Base-by-base conservation (phyloP, 129 eudicot species). In the Flaveria robusta region DNA sequence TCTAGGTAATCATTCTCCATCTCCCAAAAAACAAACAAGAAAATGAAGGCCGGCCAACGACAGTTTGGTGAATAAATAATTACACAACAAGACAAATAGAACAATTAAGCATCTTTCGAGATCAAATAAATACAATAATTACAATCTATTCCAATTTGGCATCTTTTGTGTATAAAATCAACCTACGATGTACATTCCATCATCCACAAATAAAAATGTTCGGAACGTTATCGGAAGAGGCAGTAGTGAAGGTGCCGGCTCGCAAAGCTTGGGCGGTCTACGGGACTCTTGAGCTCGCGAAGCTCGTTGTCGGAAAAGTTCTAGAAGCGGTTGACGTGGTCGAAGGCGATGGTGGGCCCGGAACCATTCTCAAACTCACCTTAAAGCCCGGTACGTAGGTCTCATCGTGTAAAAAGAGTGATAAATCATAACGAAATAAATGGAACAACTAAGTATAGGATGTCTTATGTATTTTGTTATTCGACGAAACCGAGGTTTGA, bases 331-430 rank as follows among this genome's bases (percentile, higher is more conserved):
- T 80, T 24, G 84, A 75, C 1, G 63, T 84, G 7, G 54, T 76
- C 0, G 79, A 80, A 76, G 84, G 82, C 41, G 84, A 84, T 27
- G 87, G 84, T 22, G 73, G 75, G 7, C 16, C 7, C 0, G 87
- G 82, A 7, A 79, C 79, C n/a, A 39, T 84, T 47, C 72, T 79
- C 69, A 84, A 80, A 23, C 70, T 75, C 24, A 37, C 76, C 52
- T 74, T 83, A 9, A 39, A 19, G 47, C 87, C 84, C 0, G 84
- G 78, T 83, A 83, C 2, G 56, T 56, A 0, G 37, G 37, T 31
- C 5, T 31, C 7, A 4, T 31, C 14, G 27, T 10, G 16, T 11
- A 16, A 1, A 34, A 24, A 14, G 7, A 1, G 10, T 9, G 29
- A 55, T 1, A 19, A 55, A 20, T 8, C 29, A 20, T 55, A 55